A percentile compares a stretch with the other conserved stretches of the same genome.
phyloP scores from a whole-genome alignment of 345 rosid species.

The Zanthoxylum bungeanum region DNA sequence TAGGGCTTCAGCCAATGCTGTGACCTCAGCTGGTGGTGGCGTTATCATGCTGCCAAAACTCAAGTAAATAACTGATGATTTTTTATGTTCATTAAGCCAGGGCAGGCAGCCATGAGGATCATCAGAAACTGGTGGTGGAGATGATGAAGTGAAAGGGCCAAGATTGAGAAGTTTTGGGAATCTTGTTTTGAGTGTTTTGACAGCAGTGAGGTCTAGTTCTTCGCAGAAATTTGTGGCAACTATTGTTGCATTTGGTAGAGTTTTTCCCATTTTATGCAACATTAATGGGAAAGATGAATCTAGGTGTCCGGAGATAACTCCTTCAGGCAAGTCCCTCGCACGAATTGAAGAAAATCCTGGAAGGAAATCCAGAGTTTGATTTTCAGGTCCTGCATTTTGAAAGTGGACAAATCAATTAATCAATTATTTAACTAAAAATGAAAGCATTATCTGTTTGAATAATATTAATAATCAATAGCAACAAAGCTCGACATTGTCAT shows the following conservation, averaged over 20 bases:
- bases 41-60: slow-evolving; percentile 52
- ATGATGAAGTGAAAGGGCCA: slow-evolving; percentile 36
- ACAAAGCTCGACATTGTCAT: too few relatives aligned
- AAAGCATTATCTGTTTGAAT: too few relatives aligned
- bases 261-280: slow-evolving; percentile 37
- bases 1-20: slow-evolving; percentile 47
- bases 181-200: slow-evolving; percentile 24
- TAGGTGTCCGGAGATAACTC: not conserved
- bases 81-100: slow-evolving; percentile 44
- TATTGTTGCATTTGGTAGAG: slow-evolving; percentile 35
- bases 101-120: slow-evolving; percentile 42
- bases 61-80: slow-evolving; percentile 48
- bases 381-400: slow-evolving; percentile 22
- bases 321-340: slow-evolving; percentile 30
- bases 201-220: slow-evolving; percentile 30
- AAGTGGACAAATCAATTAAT: not conserved
- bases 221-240: slow-evolving; percentile 37
- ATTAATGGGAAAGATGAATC: slow-evolving; percentile 19
- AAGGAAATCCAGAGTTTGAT: slow-evolving; percentile 31
- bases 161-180: slow-evolving; percentile 31
- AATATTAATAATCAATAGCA: not conserved
- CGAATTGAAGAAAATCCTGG: slow-evolving; percentile 35
- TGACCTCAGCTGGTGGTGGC: slow-evolving; percentile 42
- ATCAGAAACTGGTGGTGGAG: slow-evolving; percentile 20
- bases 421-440: not conserved